Evolutionary conservation across 441 rosid genomes (phyloP).

Genomic region (Rhodomyrtus psidioides): DNA sequence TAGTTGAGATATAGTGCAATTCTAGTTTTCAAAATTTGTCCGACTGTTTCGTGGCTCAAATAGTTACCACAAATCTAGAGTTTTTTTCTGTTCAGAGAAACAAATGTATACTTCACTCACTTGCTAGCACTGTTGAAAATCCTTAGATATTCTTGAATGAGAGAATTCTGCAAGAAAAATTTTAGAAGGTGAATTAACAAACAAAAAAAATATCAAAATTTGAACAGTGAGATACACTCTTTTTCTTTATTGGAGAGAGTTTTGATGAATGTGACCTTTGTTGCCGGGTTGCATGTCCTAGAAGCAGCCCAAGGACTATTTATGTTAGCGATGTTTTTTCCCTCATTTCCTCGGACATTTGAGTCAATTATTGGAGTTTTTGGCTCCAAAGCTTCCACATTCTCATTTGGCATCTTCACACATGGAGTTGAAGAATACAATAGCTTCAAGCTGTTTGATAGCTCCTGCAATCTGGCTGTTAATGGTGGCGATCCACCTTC

Average conservation of each 20-base stretch:
- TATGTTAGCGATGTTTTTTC: background rate
- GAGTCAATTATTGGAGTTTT: conserved; percentile 31
- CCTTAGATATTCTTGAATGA: conserved; percentile 49
- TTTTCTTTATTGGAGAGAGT: background rate
- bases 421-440: conserved; percentile 31
- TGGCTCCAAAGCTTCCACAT: conserved; percentile 23
- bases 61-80: background rate
- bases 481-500: conserved; percentile 43
- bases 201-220: background rate
- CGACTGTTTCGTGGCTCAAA: background rate
- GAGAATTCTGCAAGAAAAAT: conserved; percentile 34
- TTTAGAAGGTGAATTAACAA: background rate
- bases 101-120: conserved; percentile 25
- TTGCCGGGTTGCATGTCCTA: conserved; percentile 26
- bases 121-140: conserved; percentile 57
- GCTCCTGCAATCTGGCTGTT: conserved; percentile 34
- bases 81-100: background rate
- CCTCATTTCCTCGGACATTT: conserved; percentile 6
- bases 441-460: conserved; percentile 46
- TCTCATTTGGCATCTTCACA: conserved; percentile 16
- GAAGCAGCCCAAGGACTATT: conserved; percentile 41
- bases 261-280: conserved; percentile 31
- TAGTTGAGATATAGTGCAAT: background rate
- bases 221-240: background rate
- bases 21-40: background rate